Base-by-base conservation (phyloP, 257 asterid genomes). In the Sherardia arvensis region DNA sequence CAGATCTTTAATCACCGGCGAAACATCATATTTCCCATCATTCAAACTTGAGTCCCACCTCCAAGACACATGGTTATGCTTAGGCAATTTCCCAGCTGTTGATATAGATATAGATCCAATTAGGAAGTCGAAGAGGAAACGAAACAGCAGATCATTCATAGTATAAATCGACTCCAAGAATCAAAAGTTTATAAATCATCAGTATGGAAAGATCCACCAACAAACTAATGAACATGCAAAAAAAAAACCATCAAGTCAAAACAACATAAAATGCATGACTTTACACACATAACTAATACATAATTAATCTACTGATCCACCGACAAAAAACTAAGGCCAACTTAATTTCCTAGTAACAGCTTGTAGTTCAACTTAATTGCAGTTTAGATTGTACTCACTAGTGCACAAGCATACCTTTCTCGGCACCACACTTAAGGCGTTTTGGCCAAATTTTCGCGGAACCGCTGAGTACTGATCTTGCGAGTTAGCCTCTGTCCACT, bases 11-110 rank as follows among this genome's bases (percentile, higher is more conserved):
- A 87, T 83, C 62, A 78, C 20, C 22, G 76, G 58, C 0, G 83
- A 70, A 57, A 69, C 66, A 69, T 82, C 85, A 18, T 90, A 43
- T 69, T 84, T 61, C 54, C 98, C 98, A 21, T 92, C 98, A 11
- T 78, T 75, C 53, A 85, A 15, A 66, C 96, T 76, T 7, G 98
- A 92, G 78, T 88, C 85, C 17, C 97, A 95, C 69, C 98, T 82
- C 98, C 98, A 92, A 1, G 98, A 88, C 34, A 92, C 97, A 47
- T 92, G 88, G 51, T 92, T 92, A 76, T 88, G 95, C 74, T 83
- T 92, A 0, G 98, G 98, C 23, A 92, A 70, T 65, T 69, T 92
- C 67, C 99, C 99, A 68, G 99, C 99, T 92, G 95, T 15, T 59
- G 76, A 61, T 17, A 20, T n/a, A 61, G 69, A 73, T 12, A 57